phyloP scores from a whole-genome alignment of 2,329 filamentous ascomycete species.

The Aureobasidium sp. region DNA sequence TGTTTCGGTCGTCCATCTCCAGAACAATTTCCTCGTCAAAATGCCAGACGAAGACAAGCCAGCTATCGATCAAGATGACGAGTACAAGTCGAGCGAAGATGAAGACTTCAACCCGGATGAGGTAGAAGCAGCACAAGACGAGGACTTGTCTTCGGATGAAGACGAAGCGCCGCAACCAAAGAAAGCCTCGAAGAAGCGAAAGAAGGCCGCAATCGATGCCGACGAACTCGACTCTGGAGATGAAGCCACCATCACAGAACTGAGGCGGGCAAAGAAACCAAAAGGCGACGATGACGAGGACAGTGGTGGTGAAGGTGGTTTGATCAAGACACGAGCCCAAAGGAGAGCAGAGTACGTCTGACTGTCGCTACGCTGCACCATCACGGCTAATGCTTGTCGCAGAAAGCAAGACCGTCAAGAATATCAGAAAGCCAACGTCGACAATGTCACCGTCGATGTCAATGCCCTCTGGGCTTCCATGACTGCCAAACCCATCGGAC shows the following conservation, averaged over 20 bases:
- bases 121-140: constrained; percentile 24
- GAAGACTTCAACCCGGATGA: constrained; percentile 38
- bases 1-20: background rate
- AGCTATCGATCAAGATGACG: constrained; percentile 24
- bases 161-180: constrained; percentile 24
- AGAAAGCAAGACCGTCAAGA: constrained; percentile 44
- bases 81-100: constrained; percentile 38
- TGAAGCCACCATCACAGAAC: constrained; percentile 48
- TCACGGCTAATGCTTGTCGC: constrained; percentile 4
- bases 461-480: constrained; percentile 49
- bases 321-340: constrained; percentile 50
- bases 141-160: constrained; percentile 29
- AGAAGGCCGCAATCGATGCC: constrained; percentile 29
- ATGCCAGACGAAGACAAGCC: background rate
- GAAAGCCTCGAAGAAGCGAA: constrained; percentile 32
- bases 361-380: background rate
- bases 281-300: constrained; percentile 32
- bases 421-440: constrained; percentile 35
- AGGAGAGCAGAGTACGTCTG: constrained; percentile 38
- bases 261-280: constrained; percentile 32
- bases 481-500: constrained; percentile 33
- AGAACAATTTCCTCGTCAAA: background rate
- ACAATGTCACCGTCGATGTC: constrained; percentile 49
- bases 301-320: constrained; percentile 43
- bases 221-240: constrained; percentile 49